Base-by-base conservation (phyloP, 2,329 filamentous ascomycete species). In the Fusarium transvaalense region DNA sequence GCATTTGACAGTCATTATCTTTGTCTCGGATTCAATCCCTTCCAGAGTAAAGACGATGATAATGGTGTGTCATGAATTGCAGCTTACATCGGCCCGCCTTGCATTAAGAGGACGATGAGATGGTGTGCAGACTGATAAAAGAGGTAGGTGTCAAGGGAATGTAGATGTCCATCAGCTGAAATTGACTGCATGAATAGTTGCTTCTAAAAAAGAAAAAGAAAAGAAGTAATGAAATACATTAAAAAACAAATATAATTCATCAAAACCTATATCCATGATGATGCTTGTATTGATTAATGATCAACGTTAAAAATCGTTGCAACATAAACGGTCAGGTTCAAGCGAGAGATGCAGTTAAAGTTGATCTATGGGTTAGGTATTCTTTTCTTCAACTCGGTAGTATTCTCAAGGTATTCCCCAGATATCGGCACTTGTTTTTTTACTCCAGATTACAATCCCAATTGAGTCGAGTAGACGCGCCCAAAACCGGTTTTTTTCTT, bases 51-150 rank as follows among this genome's bases (percentile, higher is more conserved):
- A 35, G 21, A 59, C 43, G 41, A 59, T 35, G 15, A 51, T 32
- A 51, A 51, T 52, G 31, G 47, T 39, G 51, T 38, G 34, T 23
- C n/a, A 37, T 42, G 37, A 31, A 38, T 12, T 66, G 63, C 56
- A 61, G 47, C 52, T 46, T 38, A 67, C 53, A 50, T 42, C 61
- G 66, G 66, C 48, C 66, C 66, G 66, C 50, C 53, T 34, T 69
- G 66, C 66, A 69, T 63, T 17, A 50, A 46, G 15, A 41, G 35
- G 10, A 21, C 14, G n/a, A 52, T n/a, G 21, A 47, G 56, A 68
- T 53, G 65, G 61, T 66, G 57, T 62, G 42, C 23, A 53, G 34
- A 52, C 19, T n/a, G 61, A 66, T 57, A 25, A 37, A 66, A 68
- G 29, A 32, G 66, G 61, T 65, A 69, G 66, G 66, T 66, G 48